phyloP scores from a whole-genome alignment of 2,329 filamentous ascomycete species.

The Nannizziopsis arthrosporioides region DNA sequence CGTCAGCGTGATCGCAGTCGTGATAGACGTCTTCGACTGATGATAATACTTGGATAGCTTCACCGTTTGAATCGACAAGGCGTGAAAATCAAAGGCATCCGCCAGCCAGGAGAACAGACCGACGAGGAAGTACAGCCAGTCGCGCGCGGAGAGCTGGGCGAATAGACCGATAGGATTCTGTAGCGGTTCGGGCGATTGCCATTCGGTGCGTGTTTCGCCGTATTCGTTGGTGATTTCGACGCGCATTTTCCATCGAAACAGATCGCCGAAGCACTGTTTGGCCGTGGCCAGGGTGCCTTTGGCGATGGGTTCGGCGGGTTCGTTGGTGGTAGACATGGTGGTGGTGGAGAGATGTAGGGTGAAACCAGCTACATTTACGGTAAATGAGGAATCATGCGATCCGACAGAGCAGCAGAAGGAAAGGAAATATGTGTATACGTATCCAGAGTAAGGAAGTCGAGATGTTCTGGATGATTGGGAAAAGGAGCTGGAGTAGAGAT shows the following conservation, averaged over 20 bases:
- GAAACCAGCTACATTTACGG: not conserved
- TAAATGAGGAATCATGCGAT: no score
- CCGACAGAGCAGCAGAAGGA: no score
- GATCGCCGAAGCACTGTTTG: conserved; percentile 51
- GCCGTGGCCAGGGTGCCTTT: conserved; percentile 54
- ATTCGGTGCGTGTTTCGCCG: conserved; percentile 56
- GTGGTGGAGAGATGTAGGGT: not conserved
- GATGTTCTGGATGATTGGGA: no score
- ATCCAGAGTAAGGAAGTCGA: no score
- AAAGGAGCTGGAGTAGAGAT: no score
- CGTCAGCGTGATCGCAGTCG: conserved; percentile 47
- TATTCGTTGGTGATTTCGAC: conserved; percentile 53
- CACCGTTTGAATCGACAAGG: conserved; percentile 46
- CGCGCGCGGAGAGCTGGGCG: conserved; percentile 48
- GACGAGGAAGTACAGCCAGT: conserved; percentile 67
- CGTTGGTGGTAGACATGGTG: conserved; percentile 18
- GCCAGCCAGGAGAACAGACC: conserved; percentile 67
- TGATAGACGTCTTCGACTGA: conserved; percentile 47
- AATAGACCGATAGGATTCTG: conserved; percentile 60
- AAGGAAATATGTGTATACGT: no score
- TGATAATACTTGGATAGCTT: conserved; percentile 44
- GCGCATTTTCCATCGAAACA: conserved; percentile 64
- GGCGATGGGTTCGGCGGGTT: conserved; percentile 55
- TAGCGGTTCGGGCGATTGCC: conserved; percentile 54
- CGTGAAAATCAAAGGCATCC: conserved; percentile 52